Evolutionary conservation across 805 yeast species (phyloP), one percentile per base, ranked within the genome.

Genomic region (Kodamaea nitidulidarum): DNA sequence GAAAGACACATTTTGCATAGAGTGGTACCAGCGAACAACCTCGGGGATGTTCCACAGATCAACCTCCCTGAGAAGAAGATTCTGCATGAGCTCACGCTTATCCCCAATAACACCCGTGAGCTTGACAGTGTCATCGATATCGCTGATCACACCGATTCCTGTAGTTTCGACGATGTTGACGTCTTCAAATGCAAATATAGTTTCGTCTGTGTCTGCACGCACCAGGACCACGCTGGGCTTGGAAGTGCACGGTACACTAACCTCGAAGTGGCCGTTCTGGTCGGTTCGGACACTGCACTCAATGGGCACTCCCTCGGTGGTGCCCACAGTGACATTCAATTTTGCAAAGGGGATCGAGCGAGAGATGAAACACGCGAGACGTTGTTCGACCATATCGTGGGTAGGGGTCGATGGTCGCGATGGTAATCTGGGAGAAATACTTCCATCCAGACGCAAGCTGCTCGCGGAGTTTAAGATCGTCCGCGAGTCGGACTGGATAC

Each of bases 51-150:
- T 73, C 78, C 95, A 82, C n/a, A 73, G 76, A 4, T 70, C 60
- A 38, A 77, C 76, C 30, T 80, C 81, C 33, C 77, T 78, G 2
- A 84, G 73, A 42, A 93, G 78, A 1, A 88, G 81, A 52, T 84
- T 90, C 43, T 83, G 71, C 61, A 93, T 80, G 47, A 91, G 70
- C 28, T 84, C 87, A 42, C 95, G 71, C 60, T 87, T 88, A 44
- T 90, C 95, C 1, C 91, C 91, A 24, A 85, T 72, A 1, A 93
- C 91, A 2, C 98, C 98, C 0, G 98, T 88, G 30, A 78, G 70
- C 52, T 93, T 84, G 25, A 91, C 80, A 0, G 99, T 93, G 56
- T 93, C 99, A 56, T 93, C 99, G 30, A 93, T 81, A 58, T 93
- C 99, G 51, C 90, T 81, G 15, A 93, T 88, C 2, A 93, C 59